Evolutionary conservation across 179 eudicot genomes (phyloP).

Genomic region (Kewa caespitosa): DNA sequence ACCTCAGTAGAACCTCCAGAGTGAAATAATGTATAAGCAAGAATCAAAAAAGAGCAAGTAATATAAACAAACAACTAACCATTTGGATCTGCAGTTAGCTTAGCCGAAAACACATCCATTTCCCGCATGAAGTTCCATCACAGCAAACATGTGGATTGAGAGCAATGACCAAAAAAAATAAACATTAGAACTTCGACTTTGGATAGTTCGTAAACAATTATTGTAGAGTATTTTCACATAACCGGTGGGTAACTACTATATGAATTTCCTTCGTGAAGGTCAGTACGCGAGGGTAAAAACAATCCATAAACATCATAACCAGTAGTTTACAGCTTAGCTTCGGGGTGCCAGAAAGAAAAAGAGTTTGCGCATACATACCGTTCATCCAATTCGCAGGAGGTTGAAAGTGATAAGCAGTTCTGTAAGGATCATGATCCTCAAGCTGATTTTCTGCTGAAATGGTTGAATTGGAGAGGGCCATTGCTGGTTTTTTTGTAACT

Average conservation of each 20-base stretch:
- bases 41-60: background rate
- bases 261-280: background rate
- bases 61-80: slow-evolving; percentile 8
- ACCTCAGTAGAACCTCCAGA: background rate
- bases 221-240: too few relatives aligned
- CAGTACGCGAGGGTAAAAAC: too few relatives aligned
- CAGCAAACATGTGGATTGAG: background rate
- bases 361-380: slow-evolving; percentile 23
- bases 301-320: too few relatives aligned
- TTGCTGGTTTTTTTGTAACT: too few relatives aligned
- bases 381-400: slow-evolving; percentile 54
- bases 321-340: background rate
- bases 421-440: slow-evolving; percentile 31
- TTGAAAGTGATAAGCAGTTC: slow-evolving; percentile 51
- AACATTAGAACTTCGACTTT: background rate
- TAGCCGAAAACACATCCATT: slow-evolving; percentile 6
- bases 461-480: too few relatives aligned
- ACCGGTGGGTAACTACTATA: too few relatives aligned
- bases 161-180: background rate
- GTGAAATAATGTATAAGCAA: background rate
- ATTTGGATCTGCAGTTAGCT: slow-evolving; percentile 14
- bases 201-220: too few relatives aligned
- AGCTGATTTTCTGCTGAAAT: background rate
- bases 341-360: background rate
- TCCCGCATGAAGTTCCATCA: background rate